These are phyloP conservation scores for Cokeromyces recurvatus DNA, from an alignment of 371 early-diverging fungal genomes.

Conservation along the genomic window DNA sequence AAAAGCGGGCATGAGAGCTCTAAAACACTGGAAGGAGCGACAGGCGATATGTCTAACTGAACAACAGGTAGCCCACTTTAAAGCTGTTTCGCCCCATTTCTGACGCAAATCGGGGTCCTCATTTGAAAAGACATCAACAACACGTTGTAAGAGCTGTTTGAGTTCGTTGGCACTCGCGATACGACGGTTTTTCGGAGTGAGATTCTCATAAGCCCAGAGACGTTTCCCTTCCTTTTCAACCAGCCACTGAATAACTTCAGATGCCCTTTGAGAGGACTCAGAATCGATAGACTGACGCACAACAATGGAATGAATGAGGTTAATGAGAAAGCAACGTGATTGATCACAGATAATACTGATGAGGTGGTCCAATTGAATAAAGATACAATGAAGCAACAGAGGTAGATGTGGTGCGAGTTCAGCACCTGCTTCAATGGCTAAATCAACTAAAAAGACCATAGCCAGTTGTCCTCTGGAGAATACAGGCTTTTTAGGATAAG, in stretches of 20 bases:
- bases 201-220: constrained; percentile 80
- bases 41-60: constrained; percentile 89
- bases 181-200: constrained; percentile 53
- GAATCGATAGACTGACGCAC: constrained; percentile 58
- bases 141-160: constrained; percentile 29
- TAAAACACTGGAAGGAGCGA: constrained; percentile 84
- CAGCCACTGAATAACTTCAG: constrained; percentile 58
- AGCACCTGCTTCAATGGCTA: constrained; percentile 74
- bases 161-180: constrained; percentile 43
- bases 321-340: constrained; percentile 74
- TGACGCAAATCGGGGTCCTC: constrained; percentile 72
- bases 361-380: constrained; percentile 78
- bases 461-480: constrained; percentile 80
- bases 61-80: constrained; percentile 90
- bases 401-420: constrained; percentile 68
- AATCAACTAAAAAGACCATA: constrained; percentile 74
- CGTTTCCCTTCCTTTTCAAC: constrained; percentile 73
- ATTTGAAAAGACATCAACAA: constrained; percentile 52
- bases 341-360: constrained; percentile 78
- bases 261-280: constrained; percentile 51
- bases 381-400: constrained; percentile 67
- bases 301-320: constrained; percentile 70
- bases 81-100: constrained; percentile 81
- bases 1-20: constrained; percentile 72
- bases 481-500: constrained; percentile 64